Conservation (phyloP, 345 rosid genomes). For the Xanthoceras sorbifolium region DNA sequence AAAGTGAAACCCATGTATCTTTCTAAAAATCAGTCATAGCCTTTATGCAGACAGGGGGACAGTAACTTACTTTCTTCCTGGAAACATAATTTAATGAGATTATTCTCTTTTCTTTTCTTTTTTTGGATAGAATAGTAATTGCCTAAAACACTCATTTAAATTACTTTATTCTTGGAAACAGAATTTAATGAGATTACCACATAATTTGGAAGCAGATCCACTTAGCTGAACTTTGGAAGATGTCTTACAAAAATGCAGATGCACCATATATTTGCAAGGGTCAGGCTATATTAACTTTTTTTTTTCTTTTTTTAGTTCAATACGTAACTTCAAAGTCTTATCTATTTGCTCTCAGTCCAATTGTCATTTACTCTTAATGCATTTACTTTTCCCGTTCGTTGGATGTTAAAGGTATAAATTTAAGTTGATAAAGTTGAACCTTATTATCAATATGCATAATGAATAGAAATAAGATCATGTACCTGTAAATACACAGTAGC, state of each 20-base stretch:
- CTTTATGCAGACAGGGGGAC: neutral
- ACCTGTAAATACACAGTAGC: constrained; percentile 88
- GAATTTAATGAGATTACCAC: neutral
- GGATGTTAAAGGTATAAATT: neutral
- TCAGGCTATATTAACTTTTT: too few relatives aligned
- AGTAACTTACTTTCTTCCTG: neutral
- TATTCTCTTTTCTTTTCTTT: too few relatives aligned
- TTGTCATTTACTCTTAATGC: neutral
- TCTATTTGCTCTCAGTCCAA: neutral
- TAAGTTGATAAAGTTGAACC: neutral
- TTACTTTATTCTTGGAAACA: neutral
- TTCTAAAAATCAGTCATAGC: neutral
- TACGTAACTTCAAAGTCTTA: too few relatives aligned
- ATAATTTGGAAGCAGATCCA: neutral
- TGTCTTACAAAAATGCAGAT: neutral
- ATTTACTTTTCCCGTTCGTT: neutral
- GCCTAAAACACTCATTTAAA: neutral
- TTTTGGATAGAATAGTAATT: neutral
- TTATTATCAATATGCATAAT: neutral
- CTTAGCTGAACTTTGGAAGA: neutral
- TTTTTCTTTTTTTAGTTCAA: neutral
- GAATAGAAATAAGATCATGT: constrained; percentile 10
- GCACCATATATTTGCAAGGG: neutral
- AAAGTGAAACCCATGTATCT: neutral
- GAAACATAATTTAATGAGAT: neutral